Evolutionary conservation across 805 yeast species (phyloP).

Genomic region (Sugiyamaella lignohabitans): DNA sequence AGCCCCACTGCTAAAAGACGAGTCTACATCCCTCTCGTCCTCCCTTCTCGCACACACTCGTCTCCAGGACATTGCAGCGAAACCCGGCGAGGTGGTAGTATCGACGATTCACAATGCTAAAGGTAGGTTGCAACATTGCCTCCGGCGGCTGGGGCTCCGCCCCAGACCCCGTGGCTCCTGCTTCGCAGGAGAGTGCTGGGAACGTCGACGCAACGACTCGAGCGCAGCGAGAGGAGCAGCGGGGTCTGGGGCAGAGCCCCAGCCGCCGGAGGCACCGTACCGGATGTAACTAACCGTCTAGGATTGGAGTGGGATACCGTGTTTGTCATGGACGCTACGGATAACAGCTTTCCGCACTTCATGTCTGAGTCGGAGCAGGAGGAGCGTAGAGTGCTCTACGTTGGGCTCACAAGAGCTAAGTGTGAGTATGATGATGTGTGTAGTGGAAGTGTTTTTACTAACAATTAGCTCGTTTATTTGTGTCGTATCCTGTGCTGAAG

Average conservation of each 20-base stretch:
- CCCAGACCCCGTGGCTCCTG: background rate
- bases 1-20: background rate
- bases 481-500: conserved; percentile 3
- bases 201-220: no score
- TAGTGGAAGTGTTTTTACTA: no score
- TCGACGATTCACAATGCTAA: conserved; percentile 90
- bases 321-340: conserved; percentile 33
- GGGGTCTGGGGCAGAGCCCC: no score
- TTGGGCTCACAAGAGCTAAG: conserved; percentile 27
- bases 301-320: conserved; percentile 92
- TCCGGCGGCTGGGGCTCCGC: conserved; percentile 1
- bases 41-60: conserved; percentile 2
- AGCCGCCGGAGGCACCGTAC: no score
- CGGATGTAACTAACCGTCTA: background rate
- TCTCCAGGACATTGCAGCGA: conserved; percentile 4
- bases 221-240: no score
- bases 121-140: conserved; percentile 31
- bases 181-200: no score
- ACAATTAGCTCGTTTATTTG: conserved; percentile 1
- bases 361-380: conserved; percentile 12
- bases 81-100: conserved; percentile 36
- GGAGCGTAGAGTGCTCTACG: conserved; percentile 25
- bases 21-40: background rate
- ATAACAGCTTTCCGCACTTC: conserved; percentile 15
- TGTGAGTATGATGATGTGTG: no score